Evolutionary conservation across 2,329 filamentous ascomycete species (phyloP).

Genomic region (Alternaria conjuncta): DNA sequence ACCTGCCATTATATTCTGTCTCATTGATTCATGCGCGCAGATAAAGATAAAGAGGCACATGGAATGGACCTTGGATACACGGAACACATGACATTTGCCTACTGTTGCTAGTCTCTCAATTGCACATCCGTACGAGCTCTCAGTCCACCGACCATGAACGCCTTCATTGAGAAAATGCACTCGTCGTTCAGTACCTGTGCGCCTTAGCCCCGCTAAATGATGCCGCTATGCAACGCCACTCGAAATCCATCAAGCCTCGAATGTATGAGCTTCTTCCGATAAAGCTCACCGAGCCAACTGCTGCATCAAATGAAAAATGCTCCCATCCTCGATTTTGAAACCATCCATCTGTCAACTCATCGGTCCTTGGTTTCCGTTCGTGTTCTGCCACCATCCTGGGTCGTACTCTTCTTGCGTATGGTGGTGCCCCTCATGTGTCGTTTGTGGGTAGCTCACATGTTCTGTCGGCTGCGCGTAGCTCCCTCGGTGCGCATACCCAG

Average conservation of each 20-base stretch:
- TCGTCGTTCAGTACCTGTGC: neutral
- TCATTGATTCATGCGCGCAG: neutral
- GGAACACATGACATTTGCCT: neutral
- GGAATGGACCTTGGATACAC: neutral
- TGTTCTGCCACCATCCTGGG: conserved; percentile 14
- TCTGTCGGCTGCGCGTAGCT: conserved; percentile 2
- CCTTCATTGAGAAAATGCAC: neutral
- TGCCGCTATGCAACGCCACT: neutral
- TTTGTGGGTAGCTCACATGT: neutral
- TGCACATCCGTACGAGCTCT: neutral
- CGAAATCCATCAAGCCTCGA: neutral
- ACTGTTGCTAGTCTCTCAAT: neutral
- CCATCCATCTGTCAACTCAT: conserved; percentile 10
- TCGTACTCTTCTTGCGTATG: conserved; percentile 10
- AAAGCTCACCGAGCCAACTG: neutral
- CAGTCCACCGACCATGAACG: neutral
- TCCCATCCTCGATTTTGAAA: neutral
- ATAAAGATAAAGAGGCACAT: neutral
- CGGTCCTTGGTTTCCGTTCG: conserved; percentile 2
- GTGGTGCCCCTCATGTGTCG: conserved; percentile 2
- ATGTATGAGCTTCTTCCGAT: neutral
- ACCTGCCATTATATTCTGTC: neutral
- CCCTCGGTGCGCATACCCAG: conserved; percentile 3
- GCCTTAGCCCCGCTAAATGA: neutral
- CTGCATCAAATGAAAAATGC: neutral